Evolutionary conservation across 306 rosid genomes (phyloP), one percentile per base, ranked within the genome.

Genomic region (Trifolium repens): DNA sequence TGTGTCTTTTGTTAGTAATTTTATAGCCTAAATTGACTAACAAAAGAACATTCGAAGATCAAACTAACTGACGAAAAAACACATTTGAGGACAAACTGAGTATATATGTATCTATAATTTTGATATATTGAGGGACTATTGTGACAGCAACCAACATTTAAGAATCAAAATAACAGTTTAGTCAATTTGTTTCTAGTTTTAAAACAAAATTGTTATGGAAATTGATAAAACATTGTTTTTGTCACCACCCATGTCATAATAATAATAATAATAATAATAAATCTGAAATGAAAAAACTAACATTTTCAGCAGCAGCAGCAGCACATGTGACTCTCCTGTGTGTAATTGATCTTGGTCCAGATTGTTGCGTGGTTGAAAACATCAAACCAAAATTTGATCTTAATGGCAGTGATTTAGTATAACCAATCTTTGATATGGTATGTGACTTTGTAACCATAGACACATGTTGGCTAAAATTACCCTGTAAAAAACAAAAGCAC

Each of bases 221-320:
- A 12, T 16, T 12, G 19, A 16, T 17, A 74, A 61, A 61, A 74
- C 7, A 46, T 30, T 30, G 24, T 16, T 17, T 5, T 62, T 61
- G 12, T 73, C 46, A 64, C 61, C 42, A 39, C 42, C 42, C 44
- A 55, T 40, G 8, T 42, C 67, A 60, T 26, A 57, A 50, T n/a
- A n/a, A 44, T 43, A 1, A 30, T 1, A 30, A 30, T 1, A 30
- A 30, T 32, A 32, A 19, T 74, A 71, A 37, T 55, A 71, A 43
- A 55, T 50, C 73, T 11, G 15, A 79, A 37, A 66, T 59, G 52
- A 70, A 14, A 71, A 71, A 50, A 80, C 88, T 81, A 65, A 88
- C 94, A 73, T 77, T 78, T 77, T 74, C 87, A 19, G 80, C 5
- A 12, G 91, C 83, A 75, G 93, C 82, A 73, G 62, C 78, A 58